Evolutionary conservation across 1,284 basidiomycete genomes (phyloP).

Genomic region (Cryptococcus jaspeensis): DNA sequence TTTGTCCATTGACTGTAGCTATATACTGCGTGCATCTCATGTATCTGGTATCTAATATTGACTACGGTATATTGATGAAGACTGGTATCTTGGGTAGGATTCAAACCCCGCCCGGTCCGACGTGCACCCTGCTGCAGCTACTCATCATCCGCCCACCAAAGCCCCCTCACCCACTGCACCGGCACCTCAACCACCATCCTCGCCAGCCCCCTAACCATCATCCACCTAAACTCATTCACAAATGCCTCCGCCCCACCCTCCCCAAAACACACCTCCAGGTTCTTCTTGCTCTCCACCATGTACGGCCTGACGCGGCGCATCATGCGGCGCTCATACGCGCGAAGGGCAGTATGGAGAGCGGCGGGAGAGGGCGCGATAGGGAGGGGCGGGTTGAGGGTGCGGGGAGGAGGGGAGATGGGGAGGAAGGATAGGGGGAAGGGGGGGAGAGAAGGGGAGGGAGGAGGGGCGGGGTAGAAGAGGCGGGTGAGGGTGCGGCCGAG

Average conservation of each 20-base stretch:
- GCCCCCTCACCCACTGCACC: neutral
- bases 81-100: too few species aligned
- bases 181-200: neutral
- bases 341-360: constrained; percentile 15
- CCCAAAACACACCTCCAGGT: constrained; percentile 17
- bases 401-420: constrained; percentile 11
- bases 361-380: constrained; percentile 5
- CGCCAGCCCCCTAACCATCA: neutral
- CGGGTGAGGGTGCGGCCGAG: constrained; percentile 39
- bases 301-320: constrained; percentile 20
- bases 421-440: constrained; percentile 22
- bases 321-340: constrained; percentile 24
- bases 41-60: neutral
- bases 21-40: neutral
- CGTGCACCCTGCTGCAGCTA: neutral
- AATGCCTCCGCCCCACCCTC: constrained; percentile 12
- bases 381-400: neutral
- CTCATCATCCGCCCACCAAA: neutral
- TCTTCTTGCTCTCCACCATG: constrained; percentile 12
- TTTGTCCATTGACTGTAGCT: neutral
- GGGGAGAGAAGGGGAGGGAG: constrained; percentile 3
- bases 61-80: neutral
- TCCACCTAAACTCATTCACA: neutral
- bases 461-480: constrained; percentile 17
- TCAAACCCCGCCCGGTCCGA: too few species aligned